Evolutionary conservation across 75 land plant genomes (phyloP), one percentile per base, ranked within the genome.

Genomic region (Selaginella moellendorffii): DNA sequence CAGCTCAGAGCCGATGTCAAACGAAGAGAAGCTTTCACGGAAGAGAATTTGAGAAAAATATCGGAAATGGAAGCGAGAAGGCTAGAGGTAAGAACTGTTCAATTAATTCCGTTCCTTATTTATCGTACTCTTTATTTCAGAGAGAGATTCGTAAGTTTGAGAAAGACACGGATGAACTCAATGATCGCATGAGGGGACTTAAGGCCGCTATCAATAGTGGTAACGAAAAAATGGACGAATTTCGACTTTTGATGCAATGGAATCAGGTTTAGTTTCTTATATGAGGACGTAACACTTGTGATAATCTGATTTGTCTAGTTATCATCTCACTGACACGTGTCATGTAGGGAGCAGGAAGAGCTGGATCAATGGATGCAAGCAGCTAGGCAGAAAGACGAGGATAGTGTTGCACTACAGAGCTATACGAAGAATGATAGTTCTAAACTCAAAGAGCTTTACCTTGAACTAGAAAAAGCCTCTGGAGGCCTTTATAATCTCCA

Each of bases 361-460:
- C 29, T 75, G 2, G 77, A 75, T 30, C 77, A 75, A 66, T 75
- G 77, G 77, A 30, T 51, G 18, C 62, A 70, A 65, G 73, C 73
- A 27, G 77, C 73, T 42, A 29, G 30, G 8, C 77, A 75, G 65
- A 75, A 75, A 60, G 77, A 75, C 31, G 77, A 75, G 61, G 77
- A 75, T 62, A 56, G 10, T 52, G 18, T 65, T 52, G 73, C 73
- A 12, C 19, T 75, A 26, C 56, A 56, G 36, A 75, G 53, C 20
- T 75, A 75, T 54, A 66, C 62, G 1, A 75, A 75, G 18, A 70
- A 27, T 61, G 77, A 75, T 64, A 62, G 58, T 24, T 52, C 73
- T 51, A 65, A 54, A 19, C 59, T 75, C 1, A 65, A 65, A 54
- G 73, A 70, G 14, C 64, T 75, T 18, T 58, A 69, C 42, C 42